Evolutionary conservation across 306 rosid species (phyloP).

Genomic region (Malus domestica): DNA sequence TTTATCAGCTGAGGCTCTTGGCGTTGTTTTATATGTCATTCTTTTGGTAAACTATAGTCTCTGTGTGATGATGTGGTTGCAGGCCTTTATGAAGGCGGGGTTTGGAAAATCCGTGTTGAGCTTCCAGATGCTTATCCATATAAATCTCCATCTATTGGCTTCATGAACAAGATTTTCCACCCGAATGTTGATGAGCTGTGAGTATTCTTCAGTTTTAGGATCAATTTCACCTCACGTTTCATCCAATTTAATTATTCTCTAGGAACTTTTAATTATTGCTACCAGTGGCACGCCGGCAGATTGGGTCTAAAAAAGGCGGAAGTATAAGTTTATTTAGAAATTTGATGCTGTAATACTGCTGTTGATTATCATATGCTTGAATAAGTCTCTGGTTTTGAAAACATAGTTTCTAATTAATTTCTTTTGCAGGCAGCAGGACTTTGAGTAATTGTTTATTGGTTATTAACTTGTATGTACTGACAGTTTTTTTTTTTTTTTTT

Average conservation of each 20-base stretch:
- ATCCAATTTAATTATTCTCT: neutral
- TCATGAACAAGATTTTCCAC: slow-evolving; percentile 93
- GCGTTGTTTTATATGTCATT: too few species aligned
- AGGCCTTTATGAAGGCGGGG: slow-evolving; percentile 94
- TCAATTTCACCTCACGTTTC: neutral
- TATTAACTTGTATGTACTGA: slow-evolving; percentile 22
- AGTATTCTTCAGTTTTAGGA: slow-evolving; percentile 33
- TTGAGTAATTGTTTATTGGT: neutral
- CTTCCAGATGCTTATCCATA: slow-evolving; percentile 98
- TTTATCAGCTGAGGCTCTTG: too few species aligned
- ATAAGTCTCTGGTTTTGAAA: slow-evolving; percentile 3
- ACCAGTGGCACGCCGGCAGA: neutral
- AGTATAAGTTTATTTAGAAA: neutral
- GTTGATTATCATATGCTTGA: neutral
- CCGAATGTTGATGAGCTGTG: slow-evolving; percentile 97
- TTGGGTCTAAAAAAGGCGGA: slow-evolving; percentile 1
- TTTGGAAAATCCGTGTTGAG: slow-evolving; percentile 95
- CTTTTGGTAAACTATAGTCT: too few species aligned
- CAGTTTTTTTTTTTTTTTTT: neutral
- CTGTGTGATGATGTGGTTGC: slow-evolving; percentile 26
- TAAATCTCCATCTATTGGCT: slow-evolving; percentile 92
- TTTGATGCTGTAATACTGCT: neutral
- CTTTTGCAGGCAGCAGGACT: neutral
- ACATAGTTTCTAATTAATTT: neutral
- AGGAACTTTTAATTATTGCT: neutral